Evolutionary conservation across 805 yeast genomes (phyloP).

Genomic region (Komagataella pastoris): DNA sequence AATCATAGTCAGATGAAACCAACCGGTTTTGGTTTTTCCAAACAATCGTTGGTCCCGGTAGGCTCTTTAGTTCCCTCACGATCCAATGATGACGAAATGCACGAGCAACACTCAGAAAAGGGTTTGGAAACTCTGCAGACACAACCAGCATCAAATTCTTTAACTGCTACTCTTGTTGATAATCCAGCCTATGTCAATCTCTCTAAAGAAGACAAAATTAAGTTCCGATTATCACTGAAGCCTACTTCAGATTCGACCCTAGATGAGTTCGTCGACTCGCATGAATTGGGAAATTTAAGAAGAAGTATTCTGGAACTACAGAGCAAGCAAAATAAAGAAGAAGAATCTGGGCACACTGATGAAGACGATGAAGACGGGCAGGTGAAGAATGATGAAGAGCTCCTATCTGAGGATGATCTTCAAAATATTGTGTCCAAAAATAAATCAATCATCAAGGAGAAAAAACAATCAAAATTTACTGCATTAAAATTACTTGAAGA

Average conservation of each 20-base stretch:
- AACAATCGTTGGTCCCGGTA: neutral
- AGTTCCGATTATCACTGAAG: neutral
- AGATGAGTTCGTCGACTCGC: neutral
- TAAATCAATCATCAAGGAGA: neutral
- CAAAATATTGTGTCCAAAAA: neutral
- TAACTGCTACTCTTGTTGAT: neutral
- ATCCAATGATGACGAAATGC: neutral
- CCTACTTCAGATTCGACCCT: neutral
- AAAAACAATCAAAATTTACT: neutral
- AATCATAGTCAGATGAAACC: neutral
- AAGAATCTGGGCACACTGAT: neutral
- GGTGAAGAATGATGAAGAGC: neutral
- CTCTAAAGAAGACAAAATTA: neutral
- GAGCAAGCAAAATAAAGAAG: neutral
- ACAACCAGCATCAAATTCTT: neutral
- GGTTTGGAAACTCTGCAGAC: neutral
- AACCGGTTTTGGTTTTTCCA: neutral
- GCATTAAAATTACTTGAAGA: neutral
- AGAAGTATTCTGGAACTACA: neutral
- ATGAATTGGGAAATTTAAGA: neutral
- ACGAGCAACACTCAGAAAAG: neutral
- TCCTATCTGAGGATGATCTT: neutral
- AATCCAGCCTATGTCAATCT: neutral
- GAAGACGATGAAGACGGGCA: neutral
- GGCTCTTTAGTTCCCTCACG: neutral